Evolutionary conservation across 148 eudicot species (phyloP).

Genomic region (Suaeda aralocaspica): DNA sequence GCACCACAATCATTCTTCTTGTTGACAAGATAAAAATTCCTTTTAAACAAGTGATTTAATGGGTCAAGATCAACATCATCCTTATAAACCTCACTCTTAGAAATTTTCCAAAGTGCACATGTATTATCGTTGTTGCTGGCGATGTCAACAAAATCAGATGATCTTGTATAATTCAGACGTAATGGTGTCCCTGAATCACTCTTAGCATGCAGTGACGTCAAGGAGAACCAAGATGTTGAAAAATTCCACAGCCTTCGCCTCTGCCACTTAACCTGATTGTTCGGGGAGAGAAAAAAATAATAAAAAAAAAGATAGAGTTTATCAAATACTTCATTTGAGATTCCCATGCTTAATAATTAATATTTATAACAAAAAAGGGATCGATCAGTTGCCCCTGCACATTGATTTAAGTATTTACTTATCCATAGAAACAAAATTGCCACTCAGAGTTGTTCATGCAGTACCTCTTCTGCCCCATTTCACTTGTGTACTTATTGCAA

Average conservation of each 20-base stretch:
- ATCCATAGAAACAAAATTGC: not conserved
- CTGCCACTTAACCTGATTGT: constrained; percentile 70
- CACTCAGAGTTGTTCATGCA: not conserved
- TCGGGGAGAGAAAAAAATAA: not conserved
- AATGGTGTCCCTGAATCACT: constrained; percentile 71
- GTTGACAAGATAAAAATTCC: constrained; percentile 74
- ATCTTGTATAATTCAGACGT: constrained; percentile 47
- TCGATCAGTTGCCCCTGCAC: not conserved
- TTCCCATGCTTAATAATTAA: not conserved
- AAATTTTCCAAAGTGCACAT: constrained; percentile 63
- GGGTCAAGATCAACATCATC: constrained; percentile 54
- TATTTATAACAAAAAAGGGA: not conserved
- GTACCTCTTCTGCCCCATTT: not conserved
- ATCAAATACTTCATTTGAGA: not conserved
- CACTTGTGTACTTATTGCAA: not conserved
- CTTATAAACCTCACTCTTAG: constrained; percentile 45
- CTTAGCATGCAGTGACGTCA: constrained; percentile 74
- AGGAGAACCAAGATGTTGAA: constrained; percentile 53
- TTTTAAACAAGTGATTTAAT: constrained; percentile 35
- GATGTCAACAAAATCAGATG: constrained; percentile 81
- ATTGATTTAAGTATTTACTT: not conserved
- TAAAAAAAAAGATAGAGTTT: not conserved
- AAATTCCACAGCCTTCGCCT: constrained; percentile 68
- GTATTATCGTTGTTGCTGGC: constrained; percentile 50
- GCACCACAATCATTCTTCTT: constrained; percentile 62